Percentiles rank a stretch among this genome's conserved stretches.
Evolutionary conservation across 257 asterid genomes (phyloP).

Genomic region (Cinchona pubescens): DNA sequence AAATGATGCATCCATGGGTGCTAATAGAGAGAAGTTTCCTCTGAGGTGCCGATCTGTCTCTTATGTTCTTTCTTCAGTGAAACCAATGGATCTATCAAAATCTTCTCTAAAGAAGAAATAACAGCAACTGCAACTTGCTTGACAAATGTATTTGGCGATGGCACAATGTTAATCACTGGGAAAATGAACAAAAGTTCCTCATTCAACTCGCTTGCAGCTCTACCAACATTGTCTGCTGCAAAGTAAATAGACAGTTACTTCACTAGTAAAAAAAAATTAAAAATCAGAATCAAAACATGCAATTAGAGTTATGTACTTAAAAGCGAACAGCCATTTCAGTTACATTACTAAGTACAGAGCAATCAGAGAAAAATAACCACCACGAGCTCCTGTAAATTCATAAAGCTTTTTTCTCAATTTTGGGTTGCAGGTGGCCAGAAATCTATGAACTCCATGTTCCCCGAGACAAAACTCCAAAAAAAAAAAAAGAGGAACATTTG

Average conservation of each 20-base stretch:
- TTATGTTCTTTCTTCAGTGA: conserved; percentile 36
- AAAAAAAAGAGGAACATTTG: background rate
- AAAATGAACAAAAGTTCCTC: conserved; percentile 83
- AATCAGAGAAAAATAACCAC: background rate
- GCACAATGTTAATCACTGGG: conserved; percentile 78
- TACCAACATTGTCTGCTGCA: conserved; percentile 49
- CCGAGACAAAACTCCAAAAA: background rate
- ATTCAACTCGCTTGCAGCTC: conserved; percentile 42
- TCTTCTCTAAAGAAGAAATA: conserved; percentile 62
- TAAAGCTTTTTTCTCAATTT: background rate
- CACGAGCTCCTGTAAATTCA: background rate
- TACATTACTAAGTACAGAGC: too few relatives aligned
- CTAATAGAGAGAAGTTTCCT: conserved; percentile 34
- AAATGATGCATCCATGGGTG: conserved; percentile 54
- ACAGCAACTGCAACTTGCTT: conserved; percentile 63
- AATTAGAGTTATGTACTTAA: background rate
- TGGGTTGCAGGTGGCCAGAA: background rate
- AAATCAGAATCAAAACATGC: background rate
- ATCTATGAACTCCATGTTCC: background rate
- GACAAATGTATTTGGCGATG: conserved; percentile 70
- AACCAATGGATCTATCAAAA: conserved; percentile 39
- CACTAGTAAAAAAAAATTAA: background rate
- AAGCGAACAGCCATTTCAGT: background rate
- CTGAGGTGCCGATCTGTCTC: conserved; percentile 30
- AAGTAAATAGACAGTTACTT: conserved; percentile 2